Percentiles rank a stretch among this genome's conserved stretches.
These are phyloP conservation scores for Wickerhamiella alocasiicola DNA, from an alignment of 805 yeast genomes.

Conservation along the genomic window DNA sequence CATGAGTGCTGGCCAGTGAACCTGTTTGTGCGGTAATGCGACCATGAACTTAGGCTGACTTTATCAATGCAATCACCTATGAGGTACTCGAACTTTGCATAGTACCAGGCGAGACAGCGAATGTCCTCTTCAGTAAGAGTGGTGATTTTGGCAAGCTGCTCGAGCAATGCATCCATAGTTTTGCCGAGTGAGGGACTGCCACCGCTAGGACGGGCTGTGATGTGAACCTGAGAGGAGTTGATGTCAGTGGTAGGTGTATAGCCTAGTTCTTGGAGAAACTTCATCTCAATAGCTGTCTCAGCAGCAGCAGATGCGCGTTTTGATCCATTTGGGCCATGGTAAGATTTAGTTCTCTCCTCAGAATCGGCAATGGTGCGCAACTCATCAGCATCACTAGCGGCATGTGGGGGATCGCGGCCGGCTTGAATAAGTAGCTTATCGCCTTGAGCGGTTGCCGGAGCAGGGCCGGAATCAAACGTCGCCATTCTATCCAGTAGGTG, in stretches of 20 bases:
- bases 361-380: slow-evolving; percentile 29
- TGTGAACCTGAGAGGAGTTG: slow-evolving; percentile 15
- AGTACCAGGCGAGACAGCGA: slow-evolving; percentile 31
- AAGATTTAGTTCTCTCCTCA: slow-evolving; percentile 29
- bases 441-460: slow-evolving; percentile 28
- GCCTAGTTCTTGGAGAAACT: slow-evolving; percentile 25
- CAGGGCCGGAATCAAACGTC: slow-evolving; percentile 26
- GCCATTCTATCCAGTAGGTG: slow-evolving; percentile 30
- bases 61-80: slow-evolving; percentile 27
- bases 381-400: slow-evolving; percentile 24
- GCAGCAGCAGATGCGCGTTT: slow-evolving; percentile 9
- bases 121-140: slow-evolving; percentile 28
- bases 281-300: slow-evolving; percentile 21
- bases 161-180: slow-evolving; percentile 27
- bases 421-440: slow-evolving; percentile 28
- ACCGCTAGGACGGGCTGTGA: slow-evolving; percentile 28
- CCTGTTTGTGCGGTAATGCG: slow-evolving; percentile 31
- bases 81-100: slow-evolving; percentile 31
- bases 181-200: slow-evolving; percentile 28
- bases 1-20: slow-evolving; percentile 31
- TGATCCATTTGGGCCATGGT: slow-evolving; percentile 20
- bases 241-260: slow-evolving; percentile 14
- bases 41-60: slow-evolving; percentile 31
- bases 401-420: slow-evolving; percentile 28
- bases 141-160: slow-evolving; percentile 24